Percentiles rank a stretch among this genome's conserved stretches.
Evolutionary conservation across 2,329 filamentous ascomycete species (phyloP).

Genomic region (Neonectria coccinea): DNA sequence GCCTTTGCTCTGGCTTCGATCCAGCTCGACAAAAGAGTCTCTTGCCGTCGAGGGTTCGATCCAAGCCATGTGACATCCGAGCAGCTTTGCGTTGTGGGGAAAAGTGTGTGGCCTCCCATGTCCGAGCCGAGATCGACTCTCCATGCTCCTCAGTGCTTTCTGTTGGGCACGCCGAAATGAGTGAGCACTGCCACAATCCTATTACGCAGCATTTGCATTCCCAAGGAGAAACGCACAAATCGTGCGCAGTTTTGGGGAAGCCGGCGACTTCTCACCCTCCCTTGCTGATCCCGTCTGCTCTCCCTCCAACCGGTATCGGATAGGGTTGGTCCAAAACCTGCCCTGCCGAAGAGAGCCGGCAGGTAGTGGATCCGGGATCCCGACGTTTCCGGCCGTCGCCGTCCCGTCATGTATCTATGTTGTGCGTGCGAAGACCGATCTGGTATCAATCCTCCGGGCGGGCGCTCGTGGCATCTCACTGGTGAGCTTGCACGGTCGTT

Average conservation of each 20-base stretch:
- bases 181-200: conserved; percentile 33
- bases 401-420: conserved; percentile 9
- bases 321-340: neutral
- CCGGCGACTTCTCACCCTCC: conserved; percentile 11
- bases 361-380: conserved; percentile 29
- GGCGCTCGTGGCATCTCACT: conserved; percentile 25
- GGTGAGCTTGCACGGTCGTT: conserved; percentile 23
- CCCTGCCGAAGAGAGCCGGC: conserved; percentile 15
- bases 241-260: neutral
- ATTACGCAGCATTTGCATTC: conserved; percentile 32
- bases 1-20: conserved; percentile 1
- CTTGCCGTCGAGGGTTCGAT: conserved; percentile 7
- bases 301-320: conserved; percentile 26
- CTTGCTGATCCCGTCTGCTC: conserved; percentile 16
- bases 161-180: conserved; percentile 29
- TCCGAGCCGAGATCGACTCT: conserved; percentile 7
- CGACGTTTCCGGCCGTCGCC: conserved; percentile 42
- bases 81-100: conserved; percentile 17
- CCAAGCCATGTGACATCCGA: conserved; percentile 13
- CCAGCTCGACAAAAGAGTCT: conserved; percentile 7
- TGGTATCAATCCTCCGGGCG: conserved; percentile 13
- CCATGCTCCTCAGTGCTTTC: conserved; percentile 1
- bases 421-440: conserved; percentile 31
- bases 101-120: neutral
- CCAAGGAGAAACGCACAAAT: conserved; percentile 20